Conservation (phyloP, 2,329 filamentous ascomycete genomes). For the Exophiala alcalophila region DNA sequence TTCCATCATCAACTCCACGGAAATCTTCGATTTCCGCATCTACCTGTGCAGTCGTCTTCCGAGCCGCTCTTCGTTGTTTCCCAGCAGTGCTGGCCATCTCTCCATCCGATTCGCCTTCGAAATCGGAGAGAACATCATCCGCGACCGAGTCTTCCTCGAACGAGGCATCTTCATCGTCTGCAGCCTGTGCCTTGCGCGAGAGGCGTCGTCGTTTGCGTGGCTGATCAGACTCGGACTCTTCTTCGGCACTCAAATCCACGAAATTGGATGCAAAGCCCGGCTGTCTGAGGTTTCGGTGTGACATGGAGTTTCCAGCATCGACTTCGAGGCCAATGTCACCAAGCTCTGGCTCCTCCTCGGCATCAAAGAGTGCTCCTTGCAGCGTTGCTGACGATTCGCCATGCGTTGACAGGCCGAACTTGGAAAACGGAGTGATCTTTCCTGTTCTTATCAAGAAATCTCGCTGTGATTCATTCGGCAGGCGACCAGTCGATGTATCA, state of each 20-base stretch:
- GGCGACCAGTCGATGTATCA: constrained; percentile 47
- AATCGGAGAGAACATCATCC: constrained; percentile 27
- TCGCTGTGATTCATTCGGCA: constrained; percentile 77
- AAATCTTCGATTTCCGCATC: constrained; percentile 54
- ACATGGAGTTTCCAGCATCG: constrained; percentile 48
- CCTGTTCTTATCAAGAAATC: constrained; percentile 93
- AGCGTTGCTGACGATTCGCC: constrained; percentile 65
- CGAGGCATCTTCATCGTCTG: constrained; percentile 38
- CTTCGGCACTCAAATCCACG: constrained; percentile 26
- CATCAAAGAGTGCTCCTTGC: constrained; percentile 74
- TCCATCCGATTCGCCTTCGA: constrained; percentile 35
- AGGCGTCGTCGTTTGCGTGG: constrained; percentile 40
- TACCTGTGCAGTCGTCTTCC: constrained; percentile 32
- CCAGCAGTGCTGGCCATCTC: constrained; percentile 28
- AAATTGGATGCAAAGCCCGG: constrained; percentile 66
- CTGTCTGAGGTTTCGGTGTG: constrained; percentile 69
- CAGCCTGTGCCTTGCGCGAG: constrained; percentile 30
- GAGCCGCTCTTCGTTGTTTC: constrained; percentile 25
- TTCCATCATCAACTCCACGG: constrained; percentile 77
- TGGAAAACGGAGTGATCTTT: constrained; percentile 95
- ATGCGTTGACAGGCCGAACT: constrained; percentile 60
- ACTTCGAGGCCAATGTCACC: constrained; percentile 44
- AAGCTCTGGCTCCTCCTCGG: constrained; percentile 64
- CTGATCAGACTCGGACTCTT: constrained; percentile 23
- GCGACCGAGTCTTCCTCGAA: constrained; percentile 28